phyloP scores from a whole-genome alignment of 306 rosid genomes.

The Cicer pinnatifidum region DNA sequence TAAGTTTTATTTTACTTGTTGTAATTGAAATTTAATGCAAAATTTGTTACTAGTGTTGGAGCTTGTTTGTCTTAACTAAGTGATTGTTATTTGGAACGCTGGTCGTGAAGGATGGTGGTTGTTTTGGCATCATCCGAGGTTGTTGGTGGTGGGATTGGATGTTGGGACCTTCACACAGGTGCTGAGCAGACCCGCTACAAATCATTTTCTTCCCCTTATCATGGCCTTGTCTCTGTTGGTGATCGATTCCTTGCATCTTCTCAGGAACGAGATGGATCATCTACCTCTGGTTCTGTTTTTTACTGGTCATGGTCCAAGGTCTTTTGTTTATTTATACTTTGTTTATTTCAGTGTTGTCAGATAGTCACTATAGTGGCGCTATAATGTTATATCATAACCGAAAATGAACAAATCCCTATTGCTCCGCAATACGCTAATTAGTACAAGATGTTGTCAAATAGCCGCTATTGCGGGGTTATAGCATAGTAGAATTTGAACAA shows the following conservation, averaged over 20 bases:
- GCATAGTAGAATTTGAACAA: too few relatives aligned
- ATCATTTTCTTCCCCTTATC: slow-evolving; percentile 67
- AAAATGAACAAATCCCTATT: too few relatives aligned
- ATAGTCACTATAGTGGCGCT: too few relatives aligned
- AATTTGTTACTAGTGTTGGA: neutral
- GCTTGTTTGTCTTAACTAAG: neutral
- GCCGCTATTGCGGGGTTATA: too few relatives aligned
- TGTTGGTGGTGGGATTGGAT: slow-evolving; percentile 66
- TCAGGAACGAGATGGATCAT: slow-evolving; percentile 53
- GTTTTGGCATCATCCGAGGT: slow-evolving; percentile 74
- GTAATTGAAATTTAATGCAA: neutral
- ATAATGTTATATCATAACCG: too few relatives aligned
- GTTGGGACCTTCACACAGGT: slow-evolving; percentile 80
- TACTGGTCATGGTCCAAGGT: slow-evolving; percentile 90
- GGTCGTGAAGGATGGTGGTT: slow-evolving; percentile 55
- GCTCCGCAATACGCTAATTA: too few relatives aligned
- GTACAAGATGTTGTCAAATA: too few relatives aligned
- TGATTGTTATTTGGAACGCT: neutral
- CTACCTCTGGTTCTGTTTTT: slow-evolving; percentile 58
- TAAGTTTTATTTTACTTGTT: neutral
- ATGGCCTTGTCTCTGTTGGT: slow-evolving; percentile 73
- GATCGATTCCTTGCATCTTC: slow-evolving; percentile 72
- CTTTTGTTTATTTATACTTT: neutral
- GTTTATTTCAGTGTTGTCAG: too few relatives aligned
- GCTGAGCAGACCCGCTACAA: slow-evolving; percentile 76